phyloP scores from a whole-genome alignment of 2,329 filamentous ascomycete genomes.

The Trichophyton rubrum region DNA sequence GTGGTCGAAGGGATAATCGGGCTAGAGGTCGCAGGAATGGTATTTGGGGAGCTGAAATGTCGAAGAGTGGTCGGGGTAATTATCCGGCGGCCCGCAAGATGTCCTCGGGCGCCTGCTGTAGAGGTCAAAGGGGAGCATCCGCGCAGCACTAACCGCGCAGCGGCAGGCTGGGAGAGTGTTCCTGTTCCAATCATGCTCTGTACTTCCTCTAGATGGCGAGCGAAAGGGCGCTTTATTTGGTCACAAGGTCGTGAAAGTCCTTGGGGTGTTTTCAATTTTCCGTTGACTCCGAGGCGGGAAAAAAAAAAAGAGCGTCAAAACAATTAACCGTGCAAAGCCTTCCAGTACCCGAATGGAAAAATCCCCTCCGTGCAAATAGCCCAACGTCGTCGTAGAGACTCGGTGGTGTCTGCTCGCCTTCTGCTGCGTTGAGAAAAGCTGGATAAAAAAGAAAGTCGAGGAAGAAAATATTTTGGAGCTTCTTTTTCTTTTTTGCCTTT shows the following conservation, averaged over 20 bases:
- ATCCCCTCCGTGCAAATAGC: neutral
- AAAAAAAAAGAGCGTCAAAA: neutral
- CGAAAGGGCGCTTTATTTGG: neutral
- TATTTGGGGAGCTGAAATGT: slow-evolving; percentile 19
- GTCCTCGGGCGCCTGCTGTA: slow-evolving; percentile 21
- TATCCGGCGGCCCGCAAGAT: slow-evolving; percentile 23
- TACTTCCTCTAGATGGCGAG: neutral
- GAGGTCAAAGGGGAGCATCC: slow-evolving; percentile 24
- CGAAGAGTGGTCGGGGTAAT: slow-evolving; percentile 20
- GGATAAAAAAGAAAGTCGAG: neutral
- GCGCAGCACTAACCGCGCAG: slow-evolving; percentile 27
- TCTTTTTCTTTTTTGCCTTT: slow-evolving; percentile 1
- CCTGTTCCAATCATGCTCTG: slow-evolving; percentile 30
- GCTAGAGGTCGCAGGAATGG: slow-evolving; percentile 21
- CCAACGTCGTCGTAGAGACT: neutral
- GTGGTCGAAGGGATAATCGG: slow-evolving; percentile 22
- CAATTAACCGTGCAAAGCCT: neutral
- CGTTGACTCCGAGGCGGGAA: neutral
- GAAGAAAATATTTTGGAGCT: neutral
- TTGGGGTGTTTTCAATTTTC: neutral
- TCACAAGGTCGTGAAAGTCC: neutral
- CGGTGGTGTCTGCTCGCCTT: neutral
- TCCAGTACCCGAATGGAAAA: neutral
- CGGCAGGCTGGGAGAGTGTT: slow-evolving; percentile 23
- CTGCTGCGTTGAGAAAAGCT: neutral